Evolutionary conservation across 179 eudicot genomes (phyloP), one percentile per base, ranked within the genome.

Genomic region (Silene vulgaris): DNA sequence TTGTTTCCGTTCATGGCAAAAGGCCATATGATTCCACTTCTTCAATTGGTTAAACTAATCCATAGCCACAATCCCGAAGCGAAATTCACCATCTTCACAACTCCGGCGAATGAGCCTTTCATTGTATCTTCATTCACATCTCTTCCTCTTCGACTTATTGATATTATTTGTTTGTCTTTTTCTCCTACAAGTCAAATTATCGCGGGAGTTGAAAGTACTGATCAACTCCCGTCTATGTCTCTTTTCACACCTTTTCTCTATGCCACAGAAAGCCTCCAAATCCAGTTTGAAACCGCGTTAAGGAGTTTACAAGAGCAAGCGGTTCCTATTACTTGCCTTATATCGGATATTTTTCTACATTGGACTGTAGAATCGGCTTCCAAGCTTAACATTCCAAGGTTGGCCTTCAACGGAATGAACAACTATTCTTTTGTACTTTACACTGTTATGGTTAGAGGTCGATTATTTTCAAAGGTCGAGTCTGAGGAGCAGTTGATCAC

Each of bases 221-320:
- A 59, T 72, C 64, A 72, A 59, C 75, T 72, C 65, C 75, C 75
- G 19, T 72, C 75, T 1, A 72, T 72, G 17, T 19, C 50, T 0
- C 75, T 72, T 2, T 57, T 72, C 8, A 3, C 8, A 8, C 52
- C 65, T 3, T 72, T 72, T 32, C 2, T 72, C 2, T 7, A 30
- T 9, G 26, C 26, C 14, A 1, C 14, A 1, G 75, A 72, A 17
- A n/a, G 1, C 32, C 75, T 72, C 11, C 63, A 54, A 30, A 8
- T 28, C 0, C 23, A 56, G 2, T 72, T 72, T 72, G 75, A 72
- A 56, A 57, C 9, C 14, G 65, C 40, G 20, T 7, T 72, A 16
- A 29, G 30, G 30, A 29, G 16, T 16, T 21, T 72, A 12, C 65
- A 32, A 32, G 35, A 32, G 5, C 35, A 32, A 32, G 35, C 5